Evolutionary conservation across 306 rosid genomes (phyloP), one percentile per base, ranked within the genome.

Genomic region (Begonia fuchsioides): DNA sequence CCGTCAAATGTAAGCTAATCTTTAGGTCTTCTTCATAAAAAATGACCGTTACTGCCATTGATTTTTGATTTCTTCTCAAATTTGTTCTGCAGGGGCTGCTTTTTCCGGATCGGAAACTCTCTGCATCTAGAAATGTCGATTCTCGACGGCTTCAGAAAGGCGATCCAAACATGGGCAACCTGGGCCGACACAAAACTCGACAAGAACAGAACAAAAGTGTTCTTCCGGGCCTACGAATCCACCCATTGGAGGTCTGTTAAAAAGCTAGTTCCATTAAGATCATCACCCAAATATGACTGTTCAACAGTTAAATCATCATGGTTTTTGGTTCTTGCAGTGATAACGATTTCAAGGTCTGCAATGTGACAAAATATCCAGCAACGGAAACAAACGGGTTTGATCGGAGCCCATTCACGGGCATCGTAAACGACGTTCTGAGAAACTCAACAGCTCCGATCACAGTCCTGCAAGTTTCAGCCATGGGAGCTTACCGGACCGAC

Each of bases 191-290:
- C 68, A 55, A 65, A 62, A 38, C 81, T 86, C 41, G 43, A 78
- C 47, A 61, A 55, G 53, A 67, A 65, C 20, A 71, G 70, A 76
- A 86, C 95, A 0, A 71, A 43, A 12, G 69, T 86, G 60, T 81
- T 78, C 69, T 81, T 86, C 58, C 83, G 95, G 54, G 81, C 93
- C 32, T 78, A 59, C 58, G 95, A 86, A 53, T 92, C 95, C 41
- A 78, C 93, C 52, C 95, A 85, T 67, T 85, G 95, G 95, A 81
- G 87, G 95, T 85, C 72, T 60, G 53, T 48, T n/a, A 12, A 63
- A 35, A 17, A 39, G 48, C 50, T 59, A 12, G 32, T 57, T 43
- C 52, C 68, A 13, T 44, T 40, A 56, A 43, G 12, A 15, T 38
- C 17, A 49, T 50, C 12, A 39, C 38, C 52, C 52, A 49, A 61